Evolutionary conservation across 2,329 filamentous ascomycete species (phyloP), one percentile per base, ranked within the genome.

Genomic region (Thermoascus crustaceus): DNA sequence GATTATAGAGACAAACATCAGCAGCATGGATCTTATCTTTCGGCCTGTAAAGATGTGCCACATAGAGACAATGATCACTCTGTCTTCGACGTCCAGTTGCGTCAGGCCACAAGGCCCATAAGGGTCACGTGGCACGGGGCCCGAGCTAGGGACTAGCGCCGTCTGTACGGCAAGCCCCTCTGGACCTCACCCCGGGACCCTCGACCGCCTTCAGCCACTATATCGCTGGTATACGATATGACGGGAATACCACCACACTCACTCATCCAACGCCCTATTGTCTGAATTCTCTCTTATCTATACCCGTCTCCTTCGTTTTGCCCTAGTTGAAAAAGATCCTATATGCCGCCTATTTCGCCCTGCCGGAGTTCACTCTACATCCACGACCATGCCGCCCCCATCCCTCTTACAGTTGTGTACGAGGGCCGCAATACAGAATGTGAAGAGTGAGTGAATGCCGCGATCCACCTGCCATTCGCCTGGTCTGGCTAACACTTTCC

Each of bases 331-430:
- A 24, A 29, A 11, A 39, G 24, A 9, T 25, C 31, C 17, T 36
- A 17, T 20, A 42, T 44, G 25, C 32, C 34, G 35, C 30, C 40
- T 48, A 37, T 47, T 49, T 31, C 26, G 46, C 49, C 31, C 31
- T 35, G 34, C 46, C 43, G 39, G 31, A 32, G 35, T 32, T 33
- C 30, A 16, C 11, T 37, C 37, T 32, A 31, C 32, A 39, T 41
- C 29, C 29, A 42, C 37, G 26, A 47, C 30, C 31, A 62, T 62
- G 58, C 52, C 54, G 25, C 47, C 52, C 36, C 55, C 52, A 20
- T 57, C 60, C 18, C 50, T 63, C 11, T 37, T 54, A 23, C 52
- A 60, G 34, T 48, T 63, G 40, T 52, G 56, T 34, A 60, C 50
- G 21, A 51, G 50, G 30, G 53, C 50, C 39, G 60, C 60, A 26